A percentile compares a stretch with the other conserved stretches of the same genome.
These are phyloP conservation scores for Xylaria intraflava DNA, from an alignment of 495 filamentous ascomycete genomes.

Conservation along the genomic window DNA sequence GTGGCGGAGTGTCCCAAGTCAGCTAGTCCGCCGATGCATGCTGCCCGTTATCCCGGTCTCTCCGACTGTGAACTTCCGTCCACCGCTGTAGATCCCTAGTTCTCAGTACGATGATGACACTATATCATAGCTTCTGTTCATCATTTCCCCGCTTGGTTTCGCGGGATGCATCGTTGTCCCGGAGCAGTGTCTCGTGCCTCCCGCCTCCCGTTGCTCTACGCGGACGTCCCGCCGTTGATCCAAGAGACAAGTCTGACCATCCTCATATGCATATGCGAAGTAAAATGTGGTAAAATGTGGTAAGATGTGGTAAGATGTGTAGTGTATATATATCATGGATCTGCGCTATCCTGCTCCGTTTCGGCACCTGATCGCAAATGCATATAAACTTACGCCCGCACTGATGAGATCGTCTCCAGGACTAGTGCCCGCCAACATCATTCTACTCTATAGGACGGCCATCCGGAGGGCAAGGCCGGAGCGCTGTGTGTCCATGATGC, in stretches of 20 bases:
- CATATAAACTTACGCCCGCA: too few relatives aligned
- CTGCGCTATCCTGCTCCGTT: too few relatives aligned
- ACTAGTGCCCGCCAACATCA: background rate
- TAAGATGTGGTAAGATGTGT: too few relatives aligned
- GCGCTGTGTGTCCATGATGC: slow-evolving; percentile 10
- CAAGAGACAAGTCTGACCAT: background rate
- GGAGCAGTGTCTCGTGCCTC: too few relatives aligned
- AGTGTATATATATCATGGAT: too few relatives aligned
- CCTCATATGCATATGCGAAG: background rate
- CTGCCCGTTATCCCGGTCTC: background rate
- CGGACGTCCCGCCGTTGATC: background rate
- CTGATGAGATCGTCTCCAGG: background rate
- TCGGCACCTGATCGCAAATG: too few relatives aligned
- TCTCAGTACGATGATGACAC: background rate
- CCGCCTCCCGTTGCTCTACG: background rate
- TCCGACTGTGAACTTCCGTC: background rate
- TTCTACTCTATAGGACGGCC: background rate
- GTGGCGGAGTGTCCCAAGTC: background rate
- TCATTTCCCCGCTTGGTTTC: background rate
- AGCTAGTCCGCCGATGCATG: background rate
- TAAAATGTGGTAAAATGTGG: too few relatives aligned
- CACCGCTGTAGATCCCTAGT: too few relatives aligned
- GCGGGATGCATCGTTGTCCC: background rate
- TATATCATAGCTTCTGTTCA: background rate
- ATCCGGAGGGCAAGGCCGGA: background rate